A percentile compares a stretch with the other conserved stretches of the same genome.
Conservation (phyloP, 805 yeast genomes). For the Cyberlindnera japonica region DNA sequence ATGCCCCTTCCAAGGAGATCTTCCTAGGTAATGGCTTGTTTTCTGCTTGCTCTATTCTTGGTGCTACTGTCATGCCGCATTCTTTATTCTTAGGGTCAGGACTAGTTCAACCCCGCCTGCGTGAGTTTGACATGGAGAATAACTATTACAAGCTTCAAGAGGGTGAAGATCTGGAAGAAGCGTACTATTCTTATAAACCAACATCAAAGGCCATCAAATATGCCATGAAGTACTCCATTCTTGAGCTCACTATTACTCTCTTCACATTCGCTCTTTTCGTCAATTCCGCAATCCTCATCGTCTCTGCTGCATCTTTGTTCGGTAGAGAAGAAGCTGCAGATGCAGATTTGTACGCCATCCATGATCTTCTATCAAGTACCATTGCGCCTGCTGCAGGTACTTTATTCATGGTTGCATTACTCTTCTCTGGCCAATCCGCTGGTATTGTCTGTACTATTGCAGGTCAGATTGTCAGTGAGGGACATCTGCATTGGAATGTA, state of each 20-base stretch:
- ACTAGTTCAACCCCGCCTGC: constrained; percentile 76
- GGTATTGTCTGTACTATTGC: constrained; percentile 92
- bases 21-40: constrained; percentile 63
- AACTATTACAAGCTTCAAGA: constrained; percentile 40
- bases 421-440: constrained; percentile 85
- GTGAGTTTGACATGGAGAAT: constrained; percentile 64
- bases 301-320: constrained; percentile 75
- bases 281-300: constrained; percentile 76
- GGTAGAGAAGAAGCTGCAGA: constrained; percentile 65
- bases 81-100: constrained; percentile 83
- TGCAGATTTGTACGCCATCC: constrained; percentile 81
- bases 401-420: constrained; percentile 76
- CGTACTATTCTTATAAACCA: constrained; percentile 56
- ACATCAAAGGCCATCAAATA: constrained; percentile 67
- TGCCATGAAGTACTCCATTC: constrained; percentile 66
- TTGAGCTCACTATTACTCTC: constrained; percentile 67
- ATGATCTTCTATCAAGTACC: constrained; percentile 53
- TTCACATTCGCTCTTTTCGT: constrained; percentile 82
- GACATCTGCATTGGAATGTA: constrained; percentile 78
- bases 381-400: constrained; percentile 80
- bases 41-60: constrained; percentile 75
- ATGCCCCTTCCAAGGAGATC: constrained; percentile 55
- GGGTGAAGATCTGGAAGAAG: constrained; percentile 30
- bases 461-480: constrained; percentile 90
- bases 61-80: constrained; percentile 96